Percentiles rank a stretch among this genome's conserved stretches.
phyloP scores from a whole-genome alignment of 352 stramenopile species.

The Globisporangium perplexum region DNA sequence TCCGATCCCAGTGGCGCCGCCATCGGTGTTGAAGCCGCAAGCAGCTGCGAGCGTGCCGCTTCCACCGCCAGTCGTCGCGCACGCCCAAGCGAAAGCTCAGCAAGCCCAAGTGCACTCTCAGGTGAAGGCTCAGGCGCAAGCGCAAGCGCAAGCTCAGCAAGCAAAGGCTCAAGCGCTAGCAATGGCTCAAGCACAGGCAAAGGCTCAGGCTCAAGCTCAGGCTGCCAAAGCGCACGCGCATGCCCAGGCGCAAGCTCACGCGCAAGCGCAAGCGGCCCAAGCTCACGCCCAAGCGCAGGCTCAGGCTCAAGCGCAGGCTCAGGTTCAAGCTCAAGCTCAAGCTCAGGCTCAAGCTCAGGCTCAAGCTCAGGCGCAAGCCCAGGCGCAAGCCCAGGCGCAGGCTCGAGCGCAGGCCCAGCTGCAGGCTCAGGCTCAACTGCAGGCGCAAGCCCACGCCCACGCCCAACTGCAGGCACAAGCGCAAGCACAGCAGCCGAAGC shows the following conservation, averaged over 20 bases:
- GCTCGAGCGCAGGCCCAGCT: constrained; percentile 7
- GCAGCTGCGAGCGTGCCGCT: constrained; percentile 3
- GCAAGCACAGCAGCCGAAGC: constrained; percentile 23
- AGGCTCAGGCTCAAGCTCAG: constrained; percentile 2
- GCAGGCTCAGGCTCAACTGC: constrained; percentile 6
- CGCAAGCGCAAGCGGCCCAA: neutral
- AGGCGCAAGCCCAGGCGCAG: constrained; percentile 10
- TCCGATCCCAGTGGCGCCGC: neutral
- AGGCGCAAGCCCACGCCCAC: constrained; percentile 1
- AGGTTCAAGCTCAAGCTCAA: constrained; percentile 9
- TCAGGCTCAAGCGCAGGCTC: constrained; percentile 2
- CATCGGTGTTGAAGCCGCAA: constrained; percentile 6
- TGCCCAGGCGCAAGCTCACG: neutral
- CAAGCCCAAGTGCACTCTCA: constrained; percentile 3
- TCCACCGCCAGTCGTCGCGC: constrained; percentile 7
- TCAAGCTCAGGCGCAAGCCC: constrained; percentile 5
- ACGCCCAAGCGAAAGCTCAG: constrained; percentile 2
- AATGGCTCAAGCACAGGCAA: constrained; percentile 1
- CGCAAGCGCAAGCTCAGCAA: constrained; percentile 4
- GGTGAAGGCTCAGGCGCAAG: constrained; percentile 6
- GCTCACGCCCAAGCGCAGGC: constrained; percentile 1
- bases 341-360: neutral
- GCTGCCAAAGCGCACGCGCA: constrained; percentile 13
- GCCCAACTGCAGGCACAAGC: constrained; percentile 5
- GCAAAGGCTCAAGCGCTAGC: neutral